These are phyloP conservation scores for Trichosporon sp. DNA, from an alignment of 1,284 basidiomycete genomes.

Conservation along the genomic window DNA sequence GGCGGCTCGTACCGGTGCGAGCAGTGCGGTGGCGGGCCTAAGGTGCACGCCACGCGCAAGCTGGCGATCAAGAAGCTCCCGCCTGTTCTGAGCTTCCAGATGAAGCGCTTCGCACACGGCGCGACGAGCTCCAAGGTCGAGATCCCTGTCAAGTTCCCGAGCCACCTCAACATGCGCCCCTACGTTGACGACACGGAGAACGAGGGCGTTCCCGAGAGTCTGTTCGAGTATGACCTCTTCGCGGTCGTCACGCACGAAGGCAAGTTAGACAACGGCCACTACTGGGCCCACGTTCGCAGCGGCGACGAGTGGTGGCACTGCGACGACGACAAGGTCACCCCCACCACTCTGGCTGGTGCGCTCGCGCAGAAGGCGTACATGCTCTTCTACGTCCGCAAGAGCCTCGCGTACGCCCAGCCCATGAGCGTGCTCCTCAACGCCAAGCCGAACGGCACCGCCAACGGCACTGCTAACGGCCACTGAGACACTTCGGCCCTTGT, in stretches of 20 bases:
- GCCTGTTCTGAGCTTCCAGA: slow-evolving; percentile 88
- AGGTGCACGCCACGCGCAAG: slow-evolving; percentile 69
- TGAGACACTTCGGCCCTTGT: not conserved
- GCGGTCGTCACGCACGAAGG: slow-evolving; percentile 95
- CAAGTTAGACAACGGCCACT: slow-evolving; percentile 91
- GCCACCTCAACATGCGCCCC: slow-evolving; percentile 81
- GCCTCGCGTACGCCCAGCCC: slow-evolving; percentile 67
- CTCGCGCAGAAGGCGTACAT: slow-evolving; percentile 78
- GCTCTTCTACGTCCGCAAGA: slow-evolving; percentile 88
- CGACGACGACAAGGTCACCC: slow-evolving; percentile 87
- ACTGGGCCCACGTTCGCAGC: slow-evolving; percentile 58
- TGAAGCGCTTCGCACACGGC: slow-evolving; percentile 95
- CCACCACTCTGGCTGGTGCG: slow-evolving; percentile 68
- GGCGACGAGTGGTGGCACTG: slow-evolving; percentile 81
- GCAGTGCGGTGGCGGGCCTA: slow-evolving; percentile 49
- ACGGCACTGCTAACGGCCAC: slow-evolving; percentile 21
- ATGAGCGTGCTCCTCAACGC: slow-evolving; percentile 30
- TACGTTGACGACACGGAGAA: slow-evolving; percentile 62
- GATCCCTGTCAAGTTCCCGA: slow-evolving; percentile 77
- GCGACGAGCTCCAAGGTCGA: slow-evolving; percentile 82
- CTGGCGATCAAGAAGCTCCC: slow-evolving; percentile 82
- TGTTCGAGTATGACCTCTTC: slow-evolving; percentile 91
- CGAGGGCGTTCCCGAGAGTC: slow-evolving; percentile 60
- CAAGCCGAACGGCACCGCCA: slow-evolving; percentile 21
- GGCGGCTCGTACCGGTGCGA: slow-evolving; percentile 54